Evolutionary conservation across 2,329 filamentous ascomycete species (phyloP).

Genomic region (Alternaria consortialis): DNA sequence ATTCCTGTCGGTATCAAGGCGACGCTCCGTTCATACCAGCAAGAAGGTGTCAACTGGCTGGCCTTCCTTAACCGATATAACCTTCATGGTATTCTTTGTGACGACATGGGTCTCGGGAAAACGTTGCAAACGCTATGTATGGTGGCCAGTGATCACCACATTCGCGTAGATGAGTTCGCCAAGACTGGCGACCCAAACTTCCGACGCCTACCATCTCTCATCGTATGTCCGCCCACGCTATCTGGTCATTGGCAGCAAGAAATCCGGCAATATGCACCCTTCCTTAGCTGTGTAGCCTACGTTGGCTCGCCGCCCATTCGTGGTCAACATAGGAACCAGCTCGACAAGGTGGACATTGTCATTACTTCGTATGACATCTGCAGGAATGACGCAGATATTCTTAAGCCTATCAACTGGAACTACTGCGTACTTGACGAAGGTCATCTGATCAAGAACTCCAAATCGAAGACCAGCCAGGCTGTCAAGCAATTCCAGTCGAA

Average conservation of each 20-base stretch:
- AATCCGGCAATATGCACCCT: conserved; percentile 93
- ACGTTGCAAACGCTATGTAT: conserved; percentile 98
- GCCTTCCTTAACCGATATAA: conserved; percentile 98
- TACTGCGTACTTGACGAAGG: conserved; percentile 97
- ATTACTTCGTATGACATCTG: conserved; percentile 99
- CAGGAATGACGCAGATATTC: conserved; percentile 88
- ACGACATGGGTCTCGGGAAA: conserved; percentile 99
- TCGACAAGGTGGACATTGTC: conserved; percentile 86
- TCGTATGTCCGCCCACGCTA: conserved; percentile 93
- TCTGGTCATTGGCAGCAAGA: conserved; percentile 99
- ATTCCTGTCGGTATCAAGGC: conserved; percentile 98
- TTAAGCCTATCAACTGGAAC: conserved; percentile 90
- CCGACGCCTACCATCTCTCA: conserved; percentile 84
- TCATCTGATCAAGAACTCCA: conserved; percentile 98
- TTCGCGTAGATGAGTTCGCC: conserved; percentile 87
- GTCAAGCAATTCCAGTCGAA: conserved; percentile 92
- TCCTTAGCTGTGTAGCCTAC: conserved; percentile 88
- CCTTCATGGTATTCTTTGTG: conserved; percentile 95
- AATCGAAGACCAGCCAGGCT: conserved; percentile 92
- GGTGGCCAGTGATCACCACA: conserved; percentile 95
- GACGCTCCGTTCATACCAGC: conserved; percentile 94
- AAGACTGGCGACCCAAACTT: conserved; percentile 82
- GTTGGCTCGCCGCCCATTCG: conserved; percentile 88
- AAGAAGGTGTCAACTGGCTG: conserved; percentile 98
- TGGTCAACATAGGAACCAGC: conserved; percentile 71